phyloP scores from a whole-genome alignment of 495 filamentous ascomycete species.

The Schizothecium vesticola region DNA sequence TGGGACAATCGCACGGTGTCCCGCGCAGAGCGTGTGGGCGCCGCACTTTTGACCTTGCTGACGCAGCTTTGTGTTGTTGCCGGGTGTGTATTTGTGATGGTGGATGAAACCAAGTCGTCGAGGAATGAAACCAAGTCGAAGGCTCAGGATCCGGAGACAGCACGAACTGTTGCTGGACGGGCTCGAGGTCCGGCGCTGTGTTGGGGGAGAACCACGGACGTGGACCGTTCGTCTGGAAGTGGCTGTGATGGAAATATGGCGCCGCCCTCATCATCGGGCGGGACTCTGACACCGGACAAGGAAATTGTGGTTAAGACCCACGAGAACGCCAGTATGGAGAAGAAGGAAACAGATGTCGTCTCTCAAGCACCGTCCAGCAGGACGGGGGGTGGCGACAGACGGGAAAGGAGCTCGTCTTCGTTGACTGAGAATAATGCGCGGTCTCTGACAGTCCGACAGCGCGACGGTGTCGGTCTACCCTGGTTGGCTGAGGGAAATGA shows the following conservation, averaged over 20 bases:
- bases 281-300: background rate
- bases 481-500: background rate
- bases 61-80: slow-evolving; percentile 28
- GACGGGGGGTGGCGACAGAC: background rate
- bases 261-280: background rate
- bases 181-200: background rate
- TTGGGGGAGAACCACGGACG: background rate
- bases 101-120: slow-evolving; percentile 37
- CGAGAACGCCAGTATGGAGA: background rate
- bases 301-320: slow-evolving; percentile 14
- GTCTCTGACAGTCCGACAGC: background rate
- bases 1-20: slow-evolving; percentile 35
- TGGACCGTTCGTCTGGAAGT: background rate
- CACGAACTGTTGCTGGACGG: background rate
- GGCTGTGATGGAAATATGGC: background rate
- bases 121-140: slow-evolving; percentile 35
- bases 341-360: background rate
- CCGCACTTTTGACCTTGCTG: slow-evolving; percentile 53
- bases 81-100: slow-evolving; percentile 32
- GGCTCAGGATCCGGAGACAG: background rate
- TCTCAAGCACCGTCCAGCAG: background rate
- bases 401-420: slow-evolving; percentile 5
- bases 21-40: slow-evolving; percentile 53
- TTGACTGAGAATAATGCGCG: background rate
- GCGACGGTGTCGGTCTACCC: background rate